These are phyloP conservation scores for Lasiosphaeria miniovina DNA, from an alignment of 495 filamentous ascomycete species.

Conservation along the genomic window DNA sequence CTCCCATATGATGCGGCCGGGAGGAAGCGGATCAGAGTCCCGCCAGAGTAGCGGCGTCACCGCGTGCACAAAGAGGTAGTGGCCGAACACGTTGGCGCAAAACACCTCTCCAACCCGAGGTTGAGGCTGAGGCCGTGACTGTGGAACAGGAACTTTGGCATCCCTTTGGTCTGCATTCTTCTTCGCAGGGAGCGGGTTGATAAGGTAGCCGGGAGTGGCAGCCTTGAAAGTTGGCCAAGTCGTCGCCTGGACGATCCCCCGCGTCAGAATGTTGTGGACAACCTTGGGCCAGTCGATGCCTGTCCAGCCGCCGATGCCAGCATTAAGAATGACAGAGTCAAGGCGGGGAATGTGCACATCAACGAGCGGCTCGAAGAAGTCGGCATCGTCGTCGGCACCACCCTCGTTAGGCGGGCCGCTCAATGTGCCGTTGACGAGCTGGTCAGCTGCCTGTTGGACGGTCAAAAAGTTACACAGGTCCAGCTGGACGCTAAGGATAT, in stretches of 20 bases:
- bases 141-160: not conserved
- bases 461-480: constrained; percentile 54
- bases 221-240: constrained; percentile 80
- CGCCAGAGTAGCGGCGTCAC: constrained; percentile 68
- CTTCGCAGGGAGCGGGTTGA: constrained; percentile 34
- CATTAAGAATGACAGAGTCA: constrained; percentile 81
- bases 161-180: not conserved
- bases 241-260: constrained; percentile 62
- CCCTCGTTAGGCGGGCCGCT: constrained; percentile 33
- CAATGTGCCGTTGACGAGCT: constrained; percentile 49
- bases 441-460: constrained; percentile 45
- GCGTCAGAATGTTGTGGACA: constrained; percentile 54
- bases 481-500: constrained; percentile 54
- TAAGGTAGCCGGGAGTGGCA: constrained; percentile 53
- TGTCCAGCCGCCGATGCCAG: constrained; percentile 81
- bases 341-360: constrained; percentile 62
- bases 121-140: not conserved
- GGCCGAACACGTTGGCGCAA: constrained; percentile 89
- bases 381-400: constrained; percentile 15
- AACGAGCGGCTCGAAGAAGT: constrained; percentile 36
- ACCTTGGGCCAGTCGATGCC: constrained; percentile 71
- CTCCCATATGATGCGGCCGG: constrained; percentile 75
- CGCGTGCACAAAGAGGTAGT: constrained; percentile 85
- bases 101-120: constrained; percentile 66
- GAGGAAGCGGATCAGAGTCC: constrained; percentile 36